Conservation (phyloP, 169 alveolate genomes). For the Plasmodium inui region DNA sequence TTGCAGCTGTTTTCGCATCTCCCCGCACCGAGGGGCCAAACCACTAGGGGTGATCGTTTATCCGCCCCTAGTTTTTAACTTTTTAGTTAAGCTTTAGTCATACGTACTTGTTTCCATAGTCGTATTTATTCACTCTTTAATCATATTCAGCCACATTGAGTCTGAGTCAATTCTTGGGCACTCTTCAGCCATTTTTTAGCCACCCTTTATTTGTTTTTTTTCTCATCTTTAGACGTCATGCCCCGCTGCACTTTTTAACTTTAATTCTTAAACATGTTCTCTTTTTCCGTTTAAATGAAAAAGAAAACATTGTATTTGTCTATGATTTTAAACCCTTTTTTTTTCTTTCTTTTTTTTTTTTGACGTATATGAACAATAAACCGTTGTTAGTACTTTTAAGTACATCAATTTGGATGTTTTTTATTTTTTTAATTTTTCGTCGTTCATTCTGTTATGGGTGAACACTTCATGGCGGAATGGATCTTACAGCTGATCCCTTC, state of each 20-base stretch:
- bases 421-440: neutral
- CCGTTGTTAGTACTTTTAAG: neutral
- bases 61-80: neutral
- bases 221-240: neutral
- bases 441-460: neutral
- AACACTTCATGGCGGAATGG: neutral
- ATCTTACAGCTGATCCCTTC: neutral
- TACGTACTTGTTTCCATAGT: neutral
- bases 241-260: neutral
- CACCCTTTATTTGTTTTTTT: neutral
- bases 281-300: neutral
- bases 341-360: neutral
- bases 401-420: neutral
- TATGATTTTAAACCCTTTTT: neutral
- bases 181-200: neutral
- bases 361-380: neutral
- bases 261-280: neutral
- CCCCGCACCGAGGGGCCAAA: neutral
- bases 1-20: neutral
- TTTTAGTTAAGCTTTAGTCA: neutral
- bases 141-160: neutral
- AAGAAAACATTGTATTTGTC: neutral
- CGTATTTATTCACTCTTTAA: too few species aligned
- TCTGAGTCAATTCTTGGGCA: neutral
- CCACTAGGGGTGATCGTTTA: neutral